A percentile compares a stretch with the other conserved stretches of the same genome.
Conservation (phyloP, 441 rosid genomes). For the Adansonia rubrostipa region DNA sequence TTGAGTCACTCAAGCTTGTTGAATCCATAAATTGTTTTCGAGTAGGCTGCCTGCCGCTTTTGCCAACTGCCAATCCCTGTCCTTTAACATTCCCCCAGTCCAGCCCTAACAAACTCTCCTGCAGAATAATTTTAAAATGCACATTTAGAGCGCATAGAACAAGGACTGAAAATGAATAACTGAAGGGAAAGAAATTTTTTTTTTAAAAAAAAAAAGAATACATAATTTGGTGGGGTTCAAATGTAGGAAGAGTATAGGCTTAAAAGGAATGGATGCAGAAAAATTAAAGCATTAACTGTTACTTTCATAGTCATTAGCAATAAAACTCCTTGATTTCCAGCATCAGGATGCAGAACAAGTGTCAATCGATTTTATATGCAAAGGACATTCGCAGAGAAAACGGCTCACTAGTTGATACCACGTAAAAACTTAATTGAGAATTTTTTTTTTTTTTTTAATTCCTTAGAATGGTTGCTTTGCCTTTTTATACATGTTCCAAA, state of each 20-base stretch:
- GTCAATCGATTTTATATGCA: neutral
- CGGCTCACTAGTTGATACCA: neutral
- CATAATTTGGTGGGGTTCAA: neutral
- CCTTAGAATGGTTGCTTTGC: neutral
- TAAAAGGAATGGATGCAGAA: neutral
- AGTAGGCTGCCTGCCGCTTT: slow-evolving; percentile 69
- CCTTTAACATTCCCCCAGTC: slow-evolving; percentile 83
- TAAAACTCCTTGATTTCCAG: neutral
- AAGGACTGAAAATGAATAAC: neutral
- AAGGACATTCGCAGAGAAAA: neutral
- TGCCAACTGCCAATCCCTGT: slow-evolving; percentile 60
- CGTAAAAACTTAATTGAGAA: neutral
- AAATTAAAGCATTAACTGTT: slow-evolving; percentile 6
- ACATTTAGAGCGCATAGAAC: neutral
- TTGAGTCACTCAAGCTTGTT: slow-evolving; percentile 70
- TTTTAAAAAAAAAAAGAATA: slow-evolving; percentile 2
- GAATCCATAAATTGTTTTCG: slow-evolving; percentile 68
- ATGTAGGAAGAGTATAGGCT: neutral
- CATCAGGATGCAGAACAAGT: neutral
- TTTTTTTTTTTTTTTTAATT: neutral
- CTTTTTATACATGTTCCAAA: neutral
- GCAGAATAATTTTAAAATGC: slow-evolving; percentile 26
- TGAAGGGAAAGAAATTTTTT: neutral
- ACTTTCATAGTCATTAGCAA: neutral
- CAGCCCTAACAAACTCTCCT: slow-evolving; percentile 63